These are phyloP conservation scores for Mycena belliarum DNA, from an alignment of 768 basidiomycete genomes.

Conservation along the genomic window DNA sequence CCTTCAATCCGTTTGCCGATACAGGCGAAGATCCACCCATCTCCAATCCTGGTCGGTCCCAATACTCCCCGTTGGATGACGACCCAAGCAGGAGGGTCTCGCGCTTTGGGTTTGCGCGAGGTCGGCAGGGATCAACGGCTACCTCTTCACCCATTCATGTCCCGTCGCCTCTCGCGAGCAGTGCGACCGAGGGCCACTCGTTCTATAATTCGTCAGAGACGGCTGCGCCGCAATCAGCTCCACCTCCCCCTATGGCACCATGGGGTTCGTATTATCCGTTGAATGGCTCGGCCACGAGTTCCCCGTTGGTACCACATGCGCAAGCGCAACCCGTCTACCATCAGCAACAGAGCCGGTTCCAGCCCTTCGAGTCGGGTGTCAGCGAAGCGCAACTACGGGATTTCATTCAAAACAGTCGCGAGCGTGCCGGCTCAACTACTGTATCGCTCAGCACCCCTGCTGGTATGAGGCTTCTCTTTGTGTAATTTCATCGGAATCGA, in stretches of 20 bases:
- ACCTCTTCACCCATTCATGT: slow-evolving; percentile 61
- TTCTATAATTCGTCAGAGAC: slow-evolving; percentile 42
- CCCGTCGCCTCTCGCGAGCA: slow-evolving; percentile 53
- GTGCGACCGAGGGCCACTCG: slow-evolving; percentile 47
- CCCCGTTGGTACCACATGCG: slow-evolving; percentile 50
- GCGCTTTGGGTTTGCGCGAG: slow-evolving; percentile 79
- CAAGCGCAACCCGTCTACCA: slow-evolving; percentile 40
- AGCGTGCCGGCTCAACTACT: slow-evolving; percentile 42
- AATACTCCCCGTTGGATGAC: slow-evolving; percentile 50
- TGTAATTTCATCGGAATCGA: slow-evolving; percentile 32
- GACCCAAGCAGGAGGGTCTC: slow-evolving; percentile 70
- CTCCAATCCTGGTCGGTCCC: slow-evolving; percentile 32
- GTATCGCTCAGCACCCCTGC: slow-evolving; percentile 33
- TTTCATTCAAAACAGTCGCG: slow-evolving; percentile 71
- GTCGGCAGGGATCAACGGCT: slow-evolving; percentile 58
- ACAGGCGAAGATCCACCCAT: slow-evolving; percentile 45
- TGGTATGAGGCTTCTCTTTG: slow-evolving; percentile 52
- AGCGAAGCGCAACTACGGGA: slow-evolving; percentile 80
- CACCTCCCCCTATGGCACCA: slow-evolving; percentile 31
- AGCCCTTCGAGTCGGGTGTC: slow-evolving; percentile 55
- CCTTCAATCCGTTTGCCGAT: slow-evolving; percentile 83
- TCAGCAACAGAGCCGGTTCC: slow-evolving; percentile 47
- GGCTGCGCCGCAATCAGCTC: slow-evolving; percentile 32
- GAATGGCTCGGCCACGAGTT: slow-evolving; percentile 50
- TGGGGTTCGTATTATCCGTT: slow-evolving; percentile 21